A percentile compares a stretch with the other conserved stretches of the same genome.
Conservation (phyloP, 257 asterid genomes). For the Rauvolfia tetraphylla region DNA sequence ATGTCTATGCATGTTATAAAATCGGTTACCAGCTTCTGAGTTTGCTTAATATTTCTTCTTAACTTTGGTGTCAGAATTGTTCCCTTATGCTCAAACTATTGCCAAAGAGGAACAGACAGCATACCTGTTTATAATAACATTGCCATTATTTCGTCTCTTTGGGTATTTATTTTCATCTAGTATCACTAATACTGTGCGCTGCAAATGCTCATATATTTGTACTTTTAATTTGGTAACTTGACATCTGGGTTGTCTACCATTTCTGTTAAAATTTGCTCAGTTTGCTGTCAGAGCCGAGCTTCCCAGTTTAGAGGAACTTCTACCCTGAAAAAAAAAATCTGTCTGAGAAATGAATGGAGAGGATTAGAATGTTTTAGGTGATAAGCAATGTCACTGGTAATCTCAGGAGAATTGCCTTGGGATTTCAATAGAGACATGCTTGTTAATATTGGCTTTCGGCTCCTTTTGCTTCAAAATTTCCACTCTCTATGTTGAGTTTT, state of each 20-base stretch:
- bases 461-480: no score
- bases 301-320: no score
- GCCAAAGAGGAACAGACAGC: background rate
- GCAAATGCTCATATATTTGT: background rate
- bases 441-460: no score
- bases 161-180: background rate
- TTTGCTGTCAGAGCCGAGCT: background rate
- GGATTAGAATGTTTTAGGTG: background rate
- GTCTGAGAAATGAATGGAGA: background rate
- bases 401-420: no score
- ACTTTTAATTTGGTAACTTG: background rate
- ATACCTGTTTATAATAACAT: background rate
- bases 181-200: background rate
- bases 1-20: background rate
- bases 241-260: background rate
- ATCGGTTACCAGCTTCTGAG: background rate
- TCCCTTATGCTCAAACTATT: background rate
- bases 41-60: background rate
- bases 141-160: no score
- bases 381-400: no score
- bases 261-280: background rate
- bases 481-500: no score
- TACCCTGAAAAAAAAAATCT: background rate
- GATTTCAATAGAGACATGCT: no score
- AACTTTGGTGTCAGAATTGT: background rate